Base-by-base conservation (phyloP, 2,329 filamentous ascomycete genomes). In the Sarocladium kiliense region DNA sequence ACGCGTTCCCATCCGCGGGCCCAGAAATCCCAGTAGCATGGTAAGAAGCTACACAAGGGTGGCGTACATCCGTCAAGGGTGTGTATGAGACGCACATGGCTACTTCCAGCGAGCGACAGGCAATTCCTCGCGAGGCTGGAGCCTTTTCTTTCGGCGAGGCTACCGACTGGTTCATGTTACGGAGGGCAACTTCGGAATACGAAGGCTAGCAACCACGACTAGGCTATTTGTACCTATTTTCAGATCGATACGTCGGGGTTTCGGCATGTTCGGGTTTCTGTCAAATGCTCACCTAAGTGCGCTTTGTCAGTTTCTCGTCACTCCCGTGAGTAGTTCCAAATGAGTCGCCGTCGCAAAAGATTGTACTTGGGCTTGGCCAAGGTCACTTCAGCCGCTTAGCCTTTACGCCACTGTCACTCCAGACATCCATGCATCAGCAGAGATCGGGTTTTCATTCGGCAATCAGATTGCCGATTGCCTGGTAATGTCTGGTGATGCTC, bases 81-180 rank as follows among this genome's bases (percentile, higher is more conserved):
- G 44, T 10, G 19, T 18, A 47, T 10, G 44, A 12, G 44, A 23
- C 44, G 25, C 25, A 26, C 23, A 47, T 27, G 44, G 41, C 25
- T 26, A 11, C 16, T 47, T 47, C n/a, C 11, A 30, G 23, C 44
- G 12, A 9, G n/a, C 25, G 39, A 30, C n/a, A 14, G 25, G 12
- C 11, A 9, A 23, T 23, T n/a, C 21, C n/a, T 30, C 25, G 21
- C 44, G 44, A 47, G 44, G 44, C 44, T 47, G 44, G 25, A 44
- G 36, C 39, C 11, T 4, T 44, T 9, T 18, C 6, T 27, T 30
- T 30, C 44, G 23, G 25, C n/a, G 44, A 47, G 44, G 23, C 25
- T 27, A 47, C 41, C 41, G 41, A 44, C 41, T 44, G 41, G 41
- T 47, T 30, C 36, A 47, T 44, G n/a, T n/a, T 41, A 25, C 16